phyloP scores from a whole-genome alignment of 1,139 yeast genomes.

The Saccharomyces hybrid region DNA sequence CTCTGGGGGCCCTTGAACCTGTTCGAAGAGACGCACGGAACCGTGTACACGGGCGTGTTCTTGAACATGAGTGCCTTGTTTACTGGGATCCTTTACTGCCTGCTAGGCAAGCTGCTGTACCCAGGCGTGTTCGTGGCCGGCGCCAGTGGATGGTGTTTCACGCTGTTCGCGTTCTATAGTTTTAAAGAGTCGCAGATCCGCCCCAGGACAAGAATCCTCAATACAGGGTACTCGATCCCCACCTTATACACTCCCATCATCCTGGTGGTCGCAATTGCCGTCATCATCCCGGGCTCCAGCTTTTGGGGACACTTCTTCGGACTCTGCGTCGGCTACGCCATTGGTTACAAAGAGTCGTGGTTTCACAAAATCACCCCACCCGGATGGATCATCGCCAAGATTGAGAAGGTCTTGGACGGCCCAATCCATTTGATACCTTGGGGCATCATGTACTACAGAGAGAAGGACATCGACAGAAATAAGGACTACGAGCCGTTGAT shows the following conservation, averaged over 20 bases:
- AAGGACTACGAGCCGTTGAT: conserved; percentile 22
- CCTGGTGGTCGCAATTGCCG: conserved; percentile 42
- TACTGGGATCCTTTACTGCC: conserved; percentile 60
- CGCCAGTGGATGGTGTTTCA: conserved; percentile 68
- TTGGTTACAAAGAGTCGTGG: conserved; percentile 37
- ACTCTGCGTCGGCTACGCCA: conserved; percentile 44
- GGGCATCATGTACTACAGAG: conserved; percentile 47
- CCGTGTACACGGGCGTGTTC: conserved; percentile 79
- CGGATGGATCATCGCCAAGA: conserved; percentile 49
- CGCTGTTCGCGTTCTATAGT: conserved; percentile 58
- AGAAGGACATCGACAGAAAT: conserved; percentile 42
- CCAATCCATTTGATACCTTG: conserved; percentile 49
- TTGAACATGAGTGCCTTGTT: conserved; percentile 64
- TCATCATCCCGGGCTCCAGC: conserved; percentile 53
- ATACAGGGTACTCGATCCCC: conserved; percentile 42
- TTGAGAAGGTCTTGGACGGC: conserved; percentile 48
- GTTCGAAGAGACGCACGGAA: conserved; percentile 73
- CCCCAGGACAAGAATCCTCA: conserved; percentile 38
- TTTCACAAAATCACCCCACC: conserved; percentile 54
- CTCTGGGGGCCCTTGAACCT: conserved; percentile 54
- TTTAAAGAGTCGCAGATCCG: conserved; percentile 48
- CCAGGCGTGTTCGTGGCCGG: conserved; percentile 56
- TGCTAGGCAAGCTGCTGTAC: conserved; percentile 47
- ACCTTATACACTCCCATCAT: conserved; percentile 55
- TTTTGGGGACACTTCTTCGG: conserved; percentile 66